phyloP scores from a whole-genome alignment of 352 stramenopile species.

The Phytophthora idaei region DNA sequence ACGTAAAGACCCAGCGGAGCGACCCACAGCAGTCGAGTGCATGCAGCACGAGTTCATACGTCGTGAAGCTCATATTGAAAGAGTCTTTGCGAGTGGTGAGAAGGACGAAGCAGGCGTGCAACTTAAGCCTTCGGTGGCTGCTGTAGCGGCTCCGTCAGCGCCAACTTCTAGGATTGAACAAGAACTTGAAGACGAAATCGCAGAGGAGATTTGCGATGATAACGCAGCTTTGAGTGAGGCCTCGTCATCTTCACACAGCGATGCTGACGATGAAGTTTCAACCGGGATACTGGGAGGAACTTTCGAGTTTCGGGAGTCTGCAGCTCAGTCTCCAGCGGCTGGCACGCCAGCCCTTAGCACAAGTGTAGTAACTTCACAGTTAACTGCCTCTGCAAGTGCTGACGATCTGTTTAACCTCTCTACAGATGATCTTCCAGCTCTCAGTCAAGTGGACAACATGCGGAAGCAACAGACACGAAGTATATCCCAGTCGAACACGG shows the following conservation, averaged over 20 bases:
- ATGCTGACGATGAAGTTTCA: conserved; percentile 29
- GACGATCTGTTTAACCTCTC: conserved; percentile 47
- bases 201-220: conserved; percentile 39
- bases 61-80: conserved; percentile 43
- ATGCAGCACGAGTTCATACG: conserved; percentile 91
- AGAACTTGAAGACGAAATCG: conserved; percentile 40
- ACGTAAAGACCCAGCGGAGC: conserved; percentile 66
- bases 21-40: conserved; percentile 87
- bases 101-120: conserved; percentile 4
- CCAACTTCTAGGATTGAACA: conserved; percentile 22
- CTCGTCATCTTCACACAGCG: conserved; percentile 17
- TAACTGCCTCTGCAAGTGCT: conserved; percentile 8
- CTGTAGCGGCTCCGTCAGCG: conserved; percentile 3
- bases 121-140: neutral
- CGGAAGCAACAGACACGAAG: neutral
- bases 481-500: conserved; percentile 17
- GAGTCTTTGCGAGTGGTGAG: conserved; percentile 37
- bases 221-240: conserved; percentile 19
- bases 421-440: conserved; percentile 23
- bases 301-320: conserved; percentile 24
- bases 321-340: neutral
- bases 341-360: neutral
- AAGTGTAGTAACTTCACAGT: neutral
- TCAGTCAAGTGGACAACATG: conserved; percentile 8
- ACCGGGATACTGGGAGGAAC: conserved; percentile 23